These are phyloP conservation scores for Rhytidhysteron rufulum DNA, from an alignment of 2,329 filamentous ascomycete genomes.

Conservation along the genomic window DNA sequence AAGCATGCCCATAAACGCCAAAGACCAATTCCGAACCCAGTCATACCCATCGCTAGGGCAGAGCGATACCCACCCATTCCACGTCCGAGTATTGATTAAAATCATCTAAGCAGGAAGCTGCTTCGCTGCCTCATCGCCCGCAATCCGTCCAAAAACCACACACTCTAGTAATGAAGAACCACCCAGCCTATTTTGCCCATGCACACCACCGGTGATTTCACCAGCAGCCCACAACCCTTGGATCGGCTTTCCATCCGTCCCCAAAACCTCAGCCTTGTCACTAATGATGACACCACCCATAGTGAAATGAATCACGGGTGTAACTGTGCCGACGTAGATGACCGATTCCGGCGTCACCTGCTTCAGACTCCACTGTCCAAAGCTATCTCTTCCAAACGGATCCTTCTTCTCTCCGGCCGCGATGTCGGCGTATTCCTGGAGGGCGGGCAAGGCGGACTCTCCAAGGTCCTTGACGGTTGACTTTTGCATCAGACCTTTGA, in stretches of 20 bases:
- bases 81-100: neutral
- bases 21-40: no score
- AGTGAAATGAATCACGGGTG: slow-evolving; percentile 63
- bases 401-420: slow-evolving; percentile 43
- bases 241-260: slow-evolving; percentile 42
- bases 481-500: slow-evolving; percentile 59
- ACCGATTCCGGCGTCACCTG: slow-evolving; percentile 49
- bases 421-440: slow-evolving; percentile 49
- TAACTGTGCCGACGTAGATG: slow-evolving; percentile 57
- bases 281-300: slow-evolving; percentile 63
- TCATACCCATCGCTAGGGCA: no score
- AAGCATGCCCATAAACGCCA: no score
- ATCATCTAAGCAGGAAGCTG: slow-evolving; percentile 3
- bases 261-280: slow-evolving; percentile 50
- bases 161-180: slow-evolving; percentile 62
- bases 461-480: slow-evolving; percentile 51
- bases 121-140: slow-evolving; percentile 47
- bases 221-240: slow-evolving; percentile 60
- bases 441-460: slow-evolving; percentile 31
- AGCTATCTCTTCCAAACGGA: slow-evolving; percentile 46
- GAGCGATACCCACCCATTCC: neutral
- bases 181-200: slow-evolving; percentile 60
- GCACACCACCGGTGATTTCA: slow-evolving; percentile 62
- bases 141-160: slow-evolving; percentile 60
- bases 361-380: slow-evolving; percentile 54